These are phyloP conservation scores for Boletus sp. DNA, from an alignment of 768 basidiomycete genomes.

Conservation along the genomic window DNA sequence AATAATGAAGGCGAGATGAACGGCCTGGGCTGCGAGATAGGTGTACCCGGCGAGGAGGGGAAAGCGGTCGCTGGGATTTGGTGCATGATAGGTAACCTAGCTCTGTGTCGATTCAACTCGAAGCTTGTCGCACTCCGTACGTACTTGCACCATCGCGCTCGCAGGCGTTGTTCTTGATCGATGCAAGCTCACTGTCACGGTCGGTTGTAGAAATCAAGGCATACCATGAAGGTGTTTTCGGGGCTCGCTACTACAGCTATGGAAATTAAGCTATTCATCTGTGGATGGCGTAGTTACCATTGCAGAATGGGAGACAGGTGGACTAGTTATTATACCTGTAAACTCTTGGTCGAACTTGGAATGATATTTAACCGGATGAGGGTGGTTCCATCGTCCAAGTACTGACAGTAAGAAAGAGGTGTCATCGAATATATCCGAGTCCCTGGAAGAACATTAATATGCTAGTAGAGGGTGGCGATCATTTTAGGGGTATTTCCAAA, in stretches of 20 bases:
- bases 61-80: constrained; percentile 38
- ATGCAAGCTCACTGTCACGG: not conserved
- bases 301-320: not conserved
- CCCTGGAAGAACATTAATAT: no score
- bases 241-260: constrained; percentile 23
- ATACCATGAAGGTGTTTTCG: constrained; percentile 48
- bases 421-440: not conserved
- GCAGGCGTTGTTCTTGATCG: not conserved
- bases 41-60: constrained; percentile 30
- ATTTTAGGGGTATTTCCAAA: constrained; percentile 2
- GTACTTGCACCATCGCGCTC: constrained; percentile 25
- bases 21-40: constrained; percentile 44
- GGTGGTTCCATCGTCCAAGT: no score
- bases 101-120: constrained; percentile 63
- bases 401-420: not conserved
- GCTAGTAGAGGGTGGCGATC: no score
- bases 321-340: not conserved
- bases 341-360: not conserved
- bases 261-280: not conserved
- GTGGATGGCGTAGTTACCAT: not conserved
- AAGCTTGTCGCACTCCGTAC: constrained; percentile 64
- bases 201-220: constrained; percentile 62
- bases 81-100: constrained; percentile 64
- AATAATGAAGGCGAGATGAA: constrained; percentile 33
- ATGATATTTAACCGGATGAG: not conserved